Evolutionary conservation across 495 filamentous ascomycete genomes (phyloP).

Genomic region (Emericellopsis terricola): DNA sequence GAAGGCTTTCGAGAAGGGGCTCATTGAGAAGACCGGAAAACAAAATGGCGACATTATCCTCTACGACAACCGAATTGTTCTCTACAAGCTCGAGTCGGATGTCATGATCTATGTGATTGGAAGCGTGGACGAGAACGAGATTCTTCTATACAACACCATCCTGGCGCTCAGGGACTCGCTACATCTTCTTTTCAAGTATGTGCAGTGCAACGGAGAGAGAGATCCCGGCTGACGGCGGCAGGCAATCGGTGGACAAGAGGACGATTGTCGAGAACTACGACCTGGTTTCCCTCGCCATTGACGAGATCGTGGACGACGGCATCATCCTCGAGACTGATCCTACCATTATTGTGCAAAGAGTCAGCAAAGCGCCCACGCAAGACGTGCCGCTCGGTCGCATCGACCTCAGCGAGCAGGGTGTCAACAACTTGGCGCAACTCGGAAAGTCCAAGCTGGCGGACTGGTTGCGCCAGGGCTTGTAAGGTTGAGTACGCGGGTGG

Average conservation of each 20-base stretch:
- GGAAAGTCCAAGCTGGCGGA: conserved; percentile 85
- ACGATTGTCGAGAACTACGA: conserved; percentile 98
- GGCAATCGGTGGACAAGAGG: conserved; percentile 84
- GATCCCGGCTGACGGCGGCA: too few species aligned
- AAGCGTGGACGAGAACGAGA: conserved; percentile 86
- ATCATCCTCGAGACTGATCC: conserved; percentile 96
- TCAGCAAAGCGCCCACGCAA: conserved; percentile 79
- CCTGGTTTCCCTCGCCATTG: conserved; percentile 71
- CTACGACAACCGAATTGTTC: conserved; percentile 85
- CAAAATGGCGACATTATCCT: conserved; percentile 87
- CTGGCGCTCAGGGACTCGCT: conserved; percentile 76
- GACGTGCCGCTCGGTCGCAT: conserved; percentile 85
- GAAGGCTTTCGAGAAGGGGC: conserved; percentile 87
- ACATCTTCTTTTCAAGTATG: conserved; percentile 82
- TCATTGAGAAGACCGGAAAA: conserved; percentile 92
- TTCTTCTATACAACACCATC: conserved; percentile 85
- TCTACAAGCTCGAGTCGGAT: conserved; percentile 95
- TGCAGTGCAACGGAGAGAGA: too few species aligned
- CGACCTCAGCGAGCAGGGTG: conserved; percentile 85
- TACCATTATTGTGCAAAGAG: conserved; percentile 73
- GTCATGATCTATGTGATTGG: conserved; percentile 95
- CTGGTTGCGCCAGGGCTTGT: conserved; percentile 67
- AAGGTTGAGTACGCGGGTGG: conserved; percentile 3
- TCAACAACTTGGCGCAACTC: conserved; percentile 89
- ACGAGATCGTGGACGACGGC: conserved; percentile 92